Conservation (phyloP, 768 basidiomycete species). For the Kwoniella mangroviensis region DNA sequence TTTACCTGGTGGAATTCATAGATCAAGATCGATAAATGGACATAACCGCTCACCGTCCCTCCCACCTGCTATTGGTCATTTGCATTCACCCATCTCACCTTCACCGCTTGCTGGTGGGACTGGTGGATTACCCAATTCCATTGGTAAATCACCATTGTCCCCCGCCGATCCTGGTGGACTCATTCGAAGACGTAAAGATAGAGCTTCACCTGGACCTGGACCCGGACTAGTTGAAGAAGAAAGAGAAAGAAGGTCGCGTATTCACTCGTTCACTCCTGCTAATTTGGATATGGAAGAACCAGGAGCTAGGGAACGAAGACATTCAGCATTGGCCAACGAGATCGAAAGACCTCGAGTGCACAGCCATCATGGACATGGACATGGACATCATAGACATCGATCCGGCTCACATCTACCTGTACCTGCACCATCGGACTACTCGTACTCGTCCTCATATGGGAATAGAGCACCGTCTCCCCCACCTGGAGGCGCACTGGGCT, state of each 20-base stretch:
- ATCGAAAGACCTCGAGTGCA: constrained; percentile 1
- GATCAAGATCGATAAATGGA: constrained; percentile 20
- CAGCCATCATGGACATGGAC: constrained; percentile 14
- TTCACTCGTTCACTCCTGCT: constrained; percentile 7
- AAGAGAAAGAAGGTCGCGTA: constrained; percentile 8
- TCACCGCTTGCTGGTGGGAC: constrained; percentile 15
- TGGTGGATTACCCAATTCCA: not conserved
- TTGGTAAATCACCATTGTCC: constrained; percentile 8
- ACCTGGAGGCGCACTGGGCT: not conserved
- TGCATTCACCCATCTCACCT: constrained; percentile 26
- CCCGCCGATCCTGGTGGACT: not conserved
- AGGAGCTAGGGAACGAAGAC: constrained; percentile 12
- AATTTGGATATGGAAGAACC: constrained; percentile 2
- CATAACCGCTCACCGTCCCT: constrained; percentile 20
- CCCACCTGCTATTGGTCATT: constrained; percentile 13
- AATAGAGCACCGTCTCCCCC: constrained; percentile 14
- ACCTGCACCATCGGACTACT: constrained; percentile 18
- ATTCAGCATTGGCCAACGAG: constrained; percentile 13
- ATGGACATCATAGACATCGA: constrained; percentile 31
- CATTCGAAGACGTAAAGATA: not conserved
- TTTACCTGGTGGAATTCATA: constrained; percentile 1
- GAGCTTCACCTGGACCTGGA: constrained; percentile 8
- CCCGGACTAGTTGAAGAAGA: constrained; percentile 6
- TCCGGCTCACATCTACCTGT: constrained; percentile 24
- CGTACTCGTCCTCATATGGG: constrained; percentile 10